A percentile compares a stretch with the other conserved stretches of the same genome.
Evolutionary conservation across 345 rosid species (phyloP).

Genomic region (Kernera saxatilis): DNA sequence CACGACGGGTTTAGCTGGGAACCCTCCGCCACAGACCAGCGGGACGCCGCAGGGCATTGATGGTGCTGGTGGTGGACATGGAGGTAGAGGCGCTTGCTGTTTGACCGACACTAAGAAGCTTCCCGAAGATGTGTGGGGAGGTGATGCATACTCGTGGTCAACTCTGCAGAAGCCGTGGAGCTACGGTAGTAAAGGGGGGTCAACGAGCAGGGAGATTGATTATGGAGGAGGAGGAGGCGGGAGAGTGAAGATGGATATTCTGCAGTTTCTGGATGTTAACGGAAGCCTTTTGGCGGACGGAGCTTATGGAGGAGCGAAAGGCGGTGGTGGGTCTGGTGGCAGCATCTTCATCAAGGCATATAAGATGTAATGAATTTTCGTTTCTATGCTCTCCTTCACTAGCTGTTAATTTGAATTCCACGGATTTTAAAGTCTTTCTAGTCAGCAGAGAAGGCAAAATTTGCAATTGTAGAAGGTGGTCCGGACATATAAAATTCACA

Average conservation of each 20-base stretch:
- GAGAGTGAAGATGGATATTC: slow-evolving; percentile 50
- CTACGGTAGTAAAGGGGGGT: slow-evolving; percentile 87
- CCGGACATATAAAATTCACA: not conserved
- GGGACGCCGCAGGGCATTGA: slow-evolving; percentile 88
- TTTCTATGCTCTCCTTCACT: slow-evolving; percentile 13
- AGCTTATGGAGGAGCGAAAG: slow-evolving; percentile 73
- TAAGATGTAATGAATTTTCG: slow-evolving; percentile 62
- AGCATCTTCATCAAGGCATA: slow-evolving; percentile 64
- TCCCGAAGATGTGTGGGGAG: slow-evolving; percentile 98
- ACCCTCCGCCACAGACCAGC: slow-evolving; percentile 89
- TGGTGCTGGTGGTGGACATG: slow-evolving; percentile 97
- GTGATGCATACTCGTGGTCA: slow-evolving; percentile 96
- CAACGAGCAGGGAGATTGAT: slow-evolving; percentile 73
- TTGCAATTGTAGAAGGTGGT: slow-evolving; percentile 7
- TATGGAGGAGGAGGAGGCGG: slow-evolving; percentile 98
- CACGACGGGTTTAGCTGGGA: slow-evolving; percentile 79
- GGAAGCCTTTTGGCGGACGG: slow-evolving; percentile 83
- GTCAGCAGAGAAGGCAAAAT: not conserved
- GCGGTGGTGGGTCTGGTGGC: slow-evolving; percentile 99
- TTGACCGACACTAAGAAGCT: slow-evolving; percentile 59
- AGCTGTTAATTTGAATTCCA: slow-evolving; percentile 2
- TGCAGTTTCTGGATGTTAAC: slow-evolving; percentile 47
- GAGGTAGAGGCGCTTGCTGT: slow-evolving; percentile 93
- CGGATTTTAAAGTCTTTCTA: not conserved
- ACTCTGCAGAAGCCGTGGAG: slow-evolving; percentile 68